Base-by-base conservation (phyloP, 2,329 filamentous ascomycete species). In the Ophiocordyceps camponoti-saundersi region DNA sequence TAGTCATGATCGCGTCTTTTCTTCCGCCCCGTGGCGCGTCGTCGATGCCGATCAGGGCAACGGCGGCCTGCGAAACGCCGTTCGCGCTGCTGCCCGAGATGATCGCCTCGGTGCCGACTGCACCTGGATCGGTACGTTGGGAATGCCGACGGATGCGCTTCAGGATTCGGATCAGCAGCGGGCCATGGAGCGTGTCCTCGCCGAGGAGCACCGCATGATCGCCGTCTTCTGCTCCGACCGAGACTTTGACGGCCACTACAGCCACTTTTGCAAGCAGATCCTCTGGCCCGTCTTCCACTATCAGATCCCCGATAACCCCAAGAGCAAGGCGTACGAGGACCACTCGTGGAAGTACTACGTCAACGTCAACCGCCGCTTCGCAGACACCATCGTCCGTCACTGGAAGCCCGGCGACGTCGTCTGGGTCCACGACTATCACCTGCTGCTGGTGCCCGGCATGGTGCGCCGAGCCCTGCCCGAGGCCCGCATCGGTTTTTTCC, bases 281-380 rank as follows among this genome's bases (percentile, higher is more conserved):
- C 72, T 96, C 7, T 96, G 90, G 90, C 90, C 90, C 1, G 89
- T 95, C 50, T 94, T 96, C 64, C 89, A 96, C 65, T 96, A 96
- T 62, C 89, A 95, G 64, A 94, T 96, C 49, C 92, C 90, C 0
- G 92, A 96, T 60, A 93, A 94, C 59, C 90, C 90, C 23, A 95
- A 95, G 72, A 95, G 88, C 77, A 96, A 96, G 63, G 90, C 90
- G 0, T 96, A 95, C 61, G 84, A 94, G 62, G 90, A 96, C 55
- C 89, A 96, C 64, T 95, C 89, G 0, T 96, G 89, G 87, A 77
- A 88, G 54, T 94, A 86, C 68, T 96, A 96, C 57, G 83, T 88
- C 59, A 86, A 85, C 47, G 75, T 95, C 58, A 95, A 95, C 66
- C 83, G 92, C 62, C 86, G 83, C 3, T 95, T 96, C 64, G 90